A percentile compares a stretch with the other conserved stretches of the same genome.
These are phyloP conservation scores for Aquilaria agallochum DNA, from an alignment of 441 rosid species.

Conservation along the genomic window DNA sequence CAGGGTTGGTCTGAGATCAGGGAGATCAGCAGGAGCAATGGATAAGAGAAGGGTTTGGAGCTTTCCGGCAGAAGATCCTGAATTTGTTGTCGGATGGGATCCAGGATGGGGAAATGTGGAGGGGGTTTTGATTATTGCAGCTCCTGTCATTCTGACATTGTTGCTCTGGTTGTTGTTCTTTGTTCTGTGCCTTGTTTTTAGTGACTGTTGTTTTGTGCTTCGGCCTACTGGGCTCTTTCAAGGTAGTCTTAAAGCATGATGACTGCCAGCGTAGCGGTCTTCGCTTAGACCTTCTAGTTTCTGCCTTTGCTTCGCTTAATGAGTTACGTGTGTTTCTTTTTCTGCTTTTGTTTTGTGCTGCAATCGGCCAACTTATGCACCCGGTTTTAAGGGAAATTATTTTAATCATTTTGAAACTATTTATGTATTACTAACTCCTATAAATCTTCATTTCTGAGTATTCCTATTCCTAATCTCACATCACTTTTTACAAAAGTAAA, in stretches of 20 bases:
- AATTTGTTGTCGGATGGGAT: slow-evolving; percentile 41
- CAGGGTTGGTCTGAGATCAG: slow-evolving; percentile 41
- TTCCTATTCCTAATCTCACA: too few species aligned
- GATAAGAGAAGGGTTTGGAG: slow-evolving; percentile 38
- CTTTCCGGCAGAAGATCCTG: slow-evolving; percentile 35
- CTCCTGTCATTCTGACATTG: slow-evolving; percentile 30
- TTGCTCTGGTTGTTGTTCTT: slow-evolving; percentile 14
- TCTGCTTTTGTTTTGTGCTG: too few species aligned
- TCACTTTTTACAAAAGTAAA: too few species aligned
- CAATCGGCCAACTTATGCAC: too few species aligned
- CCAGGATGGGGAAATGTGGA: slow-evolving; percentile 30
- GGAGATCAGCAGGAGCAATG: slow-evolving; percentile 30
- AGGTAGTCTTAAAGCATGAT: not conserved
- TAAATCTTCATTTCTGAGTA: too few species aligned
- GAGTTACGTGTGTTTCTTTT: too few species aligned
- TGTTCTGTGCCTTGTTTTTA: slow-evolving; percentile 9
- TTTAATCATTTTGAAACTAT: too few species aligned
- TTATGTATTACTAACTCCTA: too few species aligned
- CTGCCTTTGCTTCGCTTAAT: too few species aligned
- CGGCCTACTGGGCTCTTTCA: slow-evolving; percentile 7
- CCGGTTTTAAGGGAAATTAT: too few species aligned
- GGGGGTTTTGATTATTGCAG: slow-evolving; percentile 15
- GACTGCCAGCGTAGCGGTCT: too few species aligned
- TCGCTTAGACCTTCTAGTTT: too few species aligned
- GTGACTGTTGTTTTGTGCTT: not conserved